Evolutionary conservation across 2,329 filamentous ascomycete species (phyloP), one percentile per base, ranked within the genome.

Genomic region (Xylaria sp.): DNA sequence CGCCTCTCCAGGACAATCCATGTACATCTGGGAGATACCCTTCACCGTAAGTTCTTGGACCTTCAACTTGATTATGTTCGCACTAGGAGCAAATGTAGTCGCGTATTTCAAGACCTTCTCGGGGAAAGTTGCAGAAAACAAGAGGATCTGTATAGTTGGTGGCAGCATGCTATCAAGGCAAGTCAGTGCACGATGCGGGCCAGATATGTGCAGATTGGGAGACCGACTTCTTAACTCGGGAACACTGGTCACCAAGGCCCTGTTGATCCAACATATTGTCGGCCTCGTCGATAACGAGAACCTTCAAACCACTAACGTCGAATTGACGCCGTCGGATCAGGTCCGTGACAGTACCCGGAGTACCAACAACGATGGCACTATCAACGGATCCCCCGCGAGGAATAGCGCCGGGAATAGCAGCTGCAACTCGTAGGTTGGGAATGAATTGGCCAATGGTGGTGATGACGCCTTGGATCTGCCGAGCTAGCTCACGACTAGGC

Each of bases 251-350:
- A 55, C 95, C 95, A 58, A 99, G 83, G 54, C 95, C 94, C 78
- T 97, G 92, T 78, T 94, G 90, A 74, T 98, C 95, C 63, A 99
- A 82, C 95, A 99, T 99, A 80, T 97, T 98, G 80, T 99, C 95
- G 60, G 95, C 95, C 80, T 99, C 95, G 73, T 99, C 95, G 56
- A 99, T 84, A 59, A 97, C 94, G 64, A 99, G 84, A 8, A 96
- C 86, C 76, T 88, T 92, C 69, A 99, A 82, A 61, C 88, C 79
- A 17, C 84, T 86, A 0, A 87, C 78, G 70, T 96, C 87, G 67
- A 99, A 84, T 73, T 91, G 85, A 68, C 88, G 85, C 71, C 89
- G 88, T 72, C 89, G 89, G 72, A 97, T 89, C 71, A 95, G 83
- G 73, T 98, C 95, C 82, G 91, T 89, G 51, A 95, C 92, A 0